These are phyloP conservation scores for Phytophthora vignae DNA, from an alignment of 352 stramenopile species.

Conservation along the genomic window DNA sequence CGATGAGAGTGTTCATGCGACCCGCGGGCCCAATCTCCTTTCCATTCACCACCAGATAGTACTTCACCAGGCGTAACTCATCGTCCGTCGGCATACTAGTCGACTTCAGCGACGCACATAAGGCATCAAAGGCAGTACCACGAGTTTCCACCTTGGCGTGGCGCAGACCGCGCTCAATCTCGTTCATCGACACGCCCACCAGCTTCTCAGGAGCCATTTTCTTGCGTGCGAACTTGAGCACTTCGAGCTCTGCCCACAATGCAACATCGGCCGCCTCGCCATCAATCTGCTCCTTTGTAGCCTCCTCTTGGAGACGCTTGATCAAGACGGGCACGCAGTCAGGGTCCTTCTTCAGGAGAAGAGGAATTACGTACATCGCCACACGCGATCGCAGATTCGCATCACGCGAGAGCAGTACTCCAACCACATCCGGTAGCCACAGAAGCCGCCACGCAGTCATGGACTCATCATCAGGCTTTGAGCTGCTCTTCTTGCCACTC, in stretches of 20 bases:
- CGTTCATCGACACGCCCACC: conserved; percentile 49
- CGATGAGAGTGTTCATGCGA: conserved; percentile 79
- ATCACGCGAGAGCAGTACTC: conserved; percentile 59
- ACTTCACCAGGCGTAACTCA: conserved; percentile 70
- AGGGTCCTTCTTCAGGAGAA: conserved; percentile 78
- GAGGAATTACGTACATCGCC: conserved; percentile 77
- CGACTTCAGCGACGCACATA: conserved; percentile 83
- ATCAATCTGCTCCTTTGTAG: conserved; percentile 19
- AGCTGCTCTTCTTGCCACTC: conserved; percentile 8
- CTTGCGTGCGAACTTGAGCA: conserved; percentile 84
- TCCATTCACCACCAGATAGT: conserved; percentile 71
- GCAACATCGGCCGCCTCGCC: conserved; percentile 45
- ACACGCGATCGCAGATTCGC: conserved; percentile 65
- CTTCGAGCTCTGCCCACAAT: conserved; percentile 80
- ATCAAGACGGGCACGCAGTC: conserved; percentile 61
- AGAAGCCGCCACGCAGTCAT: conserved; percentile 47
- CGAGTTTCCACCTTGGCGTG: conserved; percentile 68
- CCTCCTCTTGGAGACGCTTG: conserved; percentile 48
- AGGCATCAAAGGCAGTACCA: conserved; percentile 77
- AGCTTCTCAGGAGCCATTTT: conserved; percentile 69
- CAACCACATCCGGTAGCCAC: conserved; percentile 69
- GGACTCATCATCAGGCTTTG: conserved; percentile 29
- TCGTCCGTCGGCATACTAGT: conserved; percentile 69
- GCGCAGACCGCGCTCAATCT: conserved; percentile 68
- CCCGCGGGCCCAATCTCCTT: conserved; percentile 76